Evolutionary conservation across 208 protist species (phyloP), one percentile per base, ranked within the genome.

Genomic region (Trypanosoma rangeli): DNA sequence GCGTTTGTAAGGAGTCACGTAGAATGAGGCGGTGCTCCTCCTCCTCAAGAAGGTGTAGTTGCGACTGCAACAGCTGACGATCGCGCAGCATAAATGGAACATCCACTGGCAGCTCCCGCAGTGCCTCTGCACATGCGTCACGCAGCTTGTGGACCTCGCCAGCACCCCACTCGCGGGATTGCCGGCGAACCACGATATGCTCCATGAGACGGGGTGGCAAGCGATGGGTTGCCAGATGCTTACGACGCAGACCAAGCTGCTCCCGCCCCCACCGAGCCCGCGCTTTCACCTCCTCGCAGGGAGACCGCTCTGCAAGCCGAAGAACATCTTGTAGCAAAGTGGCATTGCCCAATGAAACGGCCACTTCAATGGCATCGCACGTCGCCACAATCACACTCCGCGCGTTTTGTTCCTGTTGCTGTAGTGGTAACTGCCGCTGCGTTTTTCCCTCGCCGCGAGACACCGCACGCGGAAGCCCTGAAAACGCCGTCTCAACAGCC

Each of bases 11-110:
- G 26, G 64, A 50, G 18, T 62, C 76, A 2, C 56, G 57, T 1
- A 71, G 42, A 5, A 55, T 49, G 29, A 74, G 77, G 24, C 64
- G 61, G n/a, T 68, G 52, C n/a, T 66, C 64, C 37, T 76, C 68
- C 26, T 54, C 66, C 18, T 55, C 57, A 2, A 82, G 71, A 50
- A 65, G 54, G 33, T 58, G 44, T 13, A 64, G 4, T 29, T 78
- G 77, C 37, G 73, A 24, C 29, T 28, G 20, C 44, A 82, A 39
- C 42, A 78, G n/a, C 12, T 64, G 62, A 7, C 64, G 55, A 26
- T 60, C 39, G 1, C 50, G n/a, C 50, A 35, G 46, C 16, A 68
- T 35, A 29, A 73, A 64, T 5, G 59, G 52, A 20, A 52, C 39
- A 33, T 65, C 54, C 5, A 44, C 5, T 12, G 76, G 70, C 5